Base-by-base conservation (phyloP, 164 flowering plant species). In the Macadamia integrifolia region DNA sequence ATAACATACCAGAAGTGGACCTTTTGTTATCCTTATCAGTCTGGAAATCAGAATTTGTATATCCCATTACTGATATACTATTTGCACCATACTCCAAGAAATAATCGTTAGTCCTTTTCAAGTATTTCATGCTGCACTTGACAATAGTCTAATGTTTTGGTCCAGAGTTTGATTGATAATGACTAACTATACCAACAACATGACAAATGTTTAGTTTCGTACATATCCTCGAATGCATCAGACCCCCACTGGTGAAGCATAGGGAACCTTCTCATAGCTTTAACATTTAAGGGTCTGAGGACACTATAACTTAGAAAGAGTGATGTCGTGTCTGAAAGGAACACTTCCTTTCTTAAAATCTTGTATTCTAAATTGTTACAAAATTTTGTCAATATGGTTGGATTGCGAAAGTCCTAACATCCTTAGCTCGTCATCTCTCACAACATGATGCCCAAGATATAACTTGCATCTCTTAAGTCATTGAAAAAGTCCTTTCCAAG, bases 381-480 rank as follows among this genome's bases (percentile, higher is more conserved):
- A 59, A 1, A 57, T 44, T 28, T 12, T 9, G 23, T 62, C 44
- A 17, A 6, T 23, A 23, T 23, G 23, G 23, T 23, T 23, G 23
- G 23, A 23, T 23, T 23, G 23, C 0, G 62, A 63, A 10, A 70
- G 49, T 53, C 61, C 68, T 61, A 17, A 43, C 43, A 8, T 40
- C 52, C 23, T 62, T 9, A 62, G 62, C 6, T 43, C 12, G 17
- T 31, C 55, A 57, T 70, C 66, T n/a, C 63, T 56, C 6, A n/a
- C 30, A 5, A 70, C 48, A 58, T 56, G 46, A 70, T 57, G 1
- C 68, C 62, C 6, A 70, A 23, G n/a, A 70, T 44, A 48, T 64
- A 43, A 23, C 6, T 32, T 15, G 72, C 72, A 29, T 62, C 66
- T 15, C 72, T 53, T 6, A 69, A 18, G 53, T 69, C 73, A n/a